Conservation (phyloP, 2,329 filamentous ascomycete genomes). For the Cercospora sojina region DNA sequence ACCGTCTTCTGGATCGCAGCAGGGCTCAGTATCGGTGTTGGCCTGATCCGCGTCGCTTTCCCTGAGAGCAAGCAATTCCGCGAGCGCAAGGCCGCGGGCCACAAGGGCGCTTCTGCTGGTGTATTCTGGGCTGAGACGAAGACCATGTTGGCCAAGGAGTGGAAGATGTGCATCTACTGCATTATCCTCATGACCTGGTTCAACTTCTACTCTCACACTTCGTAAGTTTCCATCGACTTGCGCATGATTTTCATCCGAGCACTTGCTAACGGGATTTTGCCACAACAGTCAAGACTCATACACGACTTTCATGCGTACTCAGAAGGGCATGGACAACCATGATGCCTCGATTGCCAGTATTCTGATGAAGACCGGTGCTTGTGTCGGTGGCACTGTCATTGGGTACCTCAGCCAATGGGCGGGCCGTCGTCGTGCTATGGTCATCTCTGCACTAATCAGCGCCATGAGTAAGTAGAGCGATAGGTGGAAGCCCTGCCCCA, state of each 20-base stretch:
- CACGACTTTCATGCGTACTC: constrained; percentile 73
- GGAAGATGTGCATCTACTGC: constrained; percentile 69
- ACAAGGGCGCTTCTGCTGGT: constrained; percentile 46
- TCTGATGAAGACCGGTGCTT: constrained; percentile 75
- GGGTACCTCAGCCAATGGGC: constrained; percentile 75
- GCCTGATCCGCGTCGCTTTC: constrained; percentile 65
- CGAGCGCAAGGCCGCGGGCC: constrained; percentile 63
- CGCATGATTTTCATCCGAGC: background rate
- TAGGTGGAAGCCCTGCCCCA: too few relatives aligned
- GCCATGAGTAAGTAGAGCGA: too few relatives aligned
- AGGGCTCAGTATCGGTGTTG: constrained; percentile 66
- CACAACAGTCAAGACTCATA: constrained; percentile 68
- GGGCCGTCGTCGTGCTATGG: constrained; percentile 69
- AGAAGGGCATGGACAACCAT: constrained; percentile 66
- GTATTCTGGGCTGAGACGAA: constrained; percentile 69
- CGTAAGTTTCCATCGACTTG: background rate
- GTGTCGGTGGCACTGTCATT: constrained; percentile 69
- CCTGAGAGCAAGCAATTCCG: constrained; percentile 75
- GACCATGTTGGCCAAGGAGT: constrained; percentile 66
- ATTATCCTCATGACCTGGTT: constrained; percentile 74
- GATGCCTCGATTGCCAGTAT: constrained; percentile 73
- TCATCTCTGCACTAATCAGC: constrained; percentile 60
- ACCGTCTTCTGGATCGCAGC: constrained; percentile 63
- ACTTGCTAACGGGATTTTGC: background rate
- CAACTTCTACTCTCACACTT: constrained; percentile 72